Evolutionary conservation across 202 grass and related monocot genomes (phyloP), one percentile per base, ranked within the genome.

Genomic region (Elaeis oleifera): DNA sequence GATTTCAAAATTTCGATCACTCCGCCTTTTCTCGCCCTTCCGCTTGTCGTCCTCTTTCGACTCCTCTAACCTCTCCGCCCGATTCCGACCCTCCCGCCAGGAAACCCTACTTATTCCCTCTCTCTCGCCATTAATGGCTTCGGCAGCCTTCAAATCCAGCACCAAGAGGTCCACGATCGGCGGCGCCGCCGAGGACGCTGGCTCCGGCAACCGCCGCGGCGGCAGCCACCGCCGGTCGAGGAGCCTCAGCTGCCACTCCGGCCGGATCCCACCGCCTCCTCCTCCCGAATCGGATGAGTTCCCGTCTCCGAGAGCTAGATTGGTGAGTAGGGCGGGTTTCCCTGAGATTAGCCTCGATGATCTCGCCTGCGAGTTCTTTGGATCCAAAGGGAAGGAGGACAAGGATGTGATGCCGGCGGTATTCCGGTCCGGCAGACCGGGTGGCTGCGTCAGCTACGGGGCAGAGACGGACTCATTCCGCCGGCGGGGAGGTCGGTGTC

Each of bases 321-420:
- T 92, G 61, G 85, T 92, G 1, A 97, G 70, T 64, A 89, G 84
- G 82, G 32, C 68, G 52, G 67, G 70, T 0, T 49, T 80, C 14
- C 69, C 76, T 58, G 88, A 86, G 55, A 55, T 99, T 80, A 92
- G 88, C 85, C 83, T 92, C 59, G 94, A 89, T 67, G 94, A 99
- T 83, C 77, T 99, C 32, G 94, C 85, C 5, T 82, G 89, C 36
- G 88, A 99, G 76, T 89, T 92, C 68, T 77, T 99, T 56, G 71
- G 78, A 7, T 85, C 85, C 49, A 70, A 88, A 76, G 94, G 68
- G n/a, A 85, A 92, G 81, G 88, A 63, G 58, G 88, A 89, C 64
- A 80, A 78, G 0, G 32, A 18, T 16, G 53, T 69, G 44, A 71
- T 60, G 7, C 53, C 68, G 67, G 57, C 58, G 9, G 13, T 56